These are phyloP conservation scores for Botrytis porri DNA, from an alignment of 2,329 filamentous ascomycete species.

Conservation along the genomic window DNA sequence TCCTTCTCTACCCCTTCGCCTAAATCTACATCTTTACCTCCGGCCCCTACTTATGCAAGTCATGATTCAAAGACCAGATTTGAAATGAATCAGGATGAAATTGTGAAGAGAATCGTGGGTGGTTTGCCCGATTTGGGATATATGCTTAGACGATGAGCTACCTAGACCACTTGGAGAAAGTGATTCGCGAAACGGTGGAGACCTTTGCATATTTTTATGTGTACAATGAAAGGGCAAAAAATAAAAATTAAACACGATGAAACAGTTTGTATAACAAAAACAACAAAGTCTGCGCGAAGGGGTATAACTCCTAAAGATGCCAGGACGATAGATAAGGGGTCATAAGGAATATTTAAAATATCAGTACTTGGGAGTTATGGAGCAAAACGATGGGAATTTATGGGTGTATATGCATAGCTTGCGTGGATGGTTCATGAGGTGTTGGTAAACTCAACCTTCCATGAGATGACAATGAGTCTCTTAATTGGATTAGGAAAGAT, in stretches of 20 bases:
- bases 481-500: not conserved
- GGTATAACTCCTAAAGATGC: not conserved
- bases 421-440: not conserved
- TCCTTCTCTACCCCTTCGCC: conserved; percentile 5
- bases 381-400: not conserved
- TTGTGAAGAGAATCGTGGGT: conserved; percentile 36
- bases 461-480: not conserved
- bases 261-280: not conserved
- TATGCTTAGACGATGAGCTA: conserved; percentile 36
- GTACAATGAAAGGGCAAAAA: not conserved
- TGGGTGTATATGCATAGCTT: conserved; percentile 3
- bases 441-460: not conserved
- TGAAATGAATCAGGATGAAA: conserved; percentile 37
- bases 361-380: conserved; percentile 2
- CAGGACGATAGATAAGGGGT: not conserved
- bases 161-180: not conserved
- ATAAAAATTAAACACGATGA: not conserved
- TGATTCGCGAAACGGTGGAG: not conserved
- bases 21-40: conserved; percentile 8
- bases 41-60: conserved; percentile 17
- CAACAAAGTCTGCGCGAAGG: not conserved
- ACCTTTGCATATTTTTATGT: not conserved
- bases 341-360: not conserved
- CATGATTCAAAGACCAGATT: conserved; percentile 28
- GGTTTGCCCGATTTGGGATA: conserved; percentile 39